Base-by-base conservation (phyloP, 2,329 filamentous ascomycete genomes). In the Magnaporthiopsis rhizophila region DNA sequence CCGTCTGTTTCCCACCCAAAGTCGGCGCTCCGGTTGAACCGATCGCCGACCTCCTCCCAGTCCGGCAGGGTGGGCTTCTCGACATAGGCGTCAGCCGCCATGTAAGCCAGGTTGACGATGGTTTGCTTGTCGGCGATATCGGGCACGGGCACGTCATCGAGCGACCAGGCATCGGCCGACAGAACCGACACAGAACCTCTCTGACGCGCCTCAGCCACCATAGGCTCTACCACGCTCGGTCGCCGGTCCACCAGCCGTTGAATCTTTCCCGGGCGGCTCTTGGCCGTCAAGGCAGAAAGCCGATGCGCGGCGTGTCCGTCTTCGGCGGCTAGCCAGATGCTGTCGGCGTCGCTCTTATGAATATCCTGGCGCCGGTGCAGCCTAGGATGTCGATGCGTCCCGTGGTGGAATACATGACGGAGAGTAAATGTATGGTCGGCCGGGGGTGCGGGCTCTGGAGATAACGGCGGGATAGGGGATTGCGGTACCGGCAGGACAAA, bases 1-100 rank as follows among this genome's bases (percentile, higher is more conserved):
- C 94, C 94, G 74, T 98, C 93, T 50, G 80, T 80, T 74, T 96
- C 86, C 95, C 95, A 98, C 59, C 95, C 95, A 78, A 98, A 98
- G 72, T 93, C 91, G 64, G 86, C 87, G 7, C 90, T 93, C 67
- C 91, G 87, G 74, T 98, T 97, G 79, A 92, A 97, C 2, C 85
- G 86, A 12, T 82, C 82, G 58, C 89, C 86, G 2, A 96, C 87
- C 67, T 93, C 90, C 67, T 91, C 81, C 94, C 95, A 98, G 68
- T 96, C 89, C 3, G 87, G 85, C 61, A 87, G 83, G 13, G 82
- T 82, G 4, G 90, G 88, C 62, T 85, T 83, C 65, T 89, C 80
- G 15, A 96, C 89, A 73, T 99, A 99, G 45, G 95, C 92, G 72
- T 98, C 87, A 61, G 92, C 86, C 0, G 93, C 89, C 86, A 98